Percentiles rank a stretch among this genome's conserved stretches.
These are phyloP conservation scores for Wickerhamomyces xylosicus DNA, from an alignment of 805 yeast genomes.

Conservation along the genomic window DNA sequence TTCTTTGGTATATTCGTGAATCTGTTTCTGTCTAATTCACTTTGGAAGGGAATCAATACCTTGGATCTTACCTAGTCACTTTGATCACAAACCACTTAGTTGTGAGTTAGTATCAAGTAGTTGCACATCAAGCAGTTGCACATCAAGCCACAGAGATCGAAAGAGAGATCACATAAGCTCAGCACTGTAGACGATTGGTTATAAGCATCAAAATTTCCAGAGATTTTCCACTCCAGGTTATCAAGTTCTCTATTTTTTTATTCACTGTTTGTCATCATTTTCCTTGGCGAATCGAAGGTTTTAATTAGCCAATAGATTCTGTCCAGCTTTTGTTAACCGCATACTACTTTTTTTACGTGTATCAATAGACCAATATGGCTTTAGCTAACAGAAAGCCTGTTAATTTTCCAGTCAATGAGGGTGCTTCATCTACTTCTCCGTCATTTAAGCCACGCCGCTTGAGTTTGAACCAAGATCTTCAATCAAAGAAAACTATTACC, in stretches of 20 bases:
- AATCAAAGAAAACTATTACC: conserved; percentile 3
- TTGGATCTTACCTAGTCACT: not conserved
- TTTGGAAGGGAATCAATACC: not conserved
- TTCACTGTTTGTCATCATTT: not conserved
- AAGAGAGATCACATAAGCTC: too few relatives aligned
- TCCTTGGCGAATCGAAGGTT: conserved; percentile 13
- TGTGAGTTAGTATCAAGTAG: not conserved
- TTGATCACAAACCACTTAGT: not conserved
- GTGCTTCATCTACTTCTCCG: conserved; percentile 13
- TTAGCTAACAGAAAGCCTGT: conserved; percentile 60
- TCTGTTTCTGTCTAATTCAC: not conserved
- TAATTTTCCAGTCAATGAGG: conserved; percentile 33
- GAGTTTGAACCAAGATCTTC: conserved; percentile 14
- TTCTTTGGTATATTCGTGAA: not conserved
- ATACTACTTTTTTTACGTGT: not conserved
- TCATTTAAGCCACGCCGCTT: conserved; percentile 21
- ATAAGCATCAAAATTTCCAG: not conserved
- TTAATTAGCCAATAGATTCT: conserved; percentile 17
- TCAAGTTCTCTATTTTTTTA: not conserved
- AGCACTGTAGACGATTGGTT: not conserved
- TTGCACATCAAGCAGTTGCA: not conserved
- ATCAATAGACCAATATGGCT: conserved; percentile 32
- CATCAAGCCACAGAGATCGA: too few relatives aligned
- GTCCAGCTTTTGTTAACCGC: not conserved
- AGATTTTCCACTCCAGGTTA: not conserved